Base-by-base conservation (phyloP, 2,329 filamentous ascomycete species). In the Ceratocystis eucalypticola region DNA sequence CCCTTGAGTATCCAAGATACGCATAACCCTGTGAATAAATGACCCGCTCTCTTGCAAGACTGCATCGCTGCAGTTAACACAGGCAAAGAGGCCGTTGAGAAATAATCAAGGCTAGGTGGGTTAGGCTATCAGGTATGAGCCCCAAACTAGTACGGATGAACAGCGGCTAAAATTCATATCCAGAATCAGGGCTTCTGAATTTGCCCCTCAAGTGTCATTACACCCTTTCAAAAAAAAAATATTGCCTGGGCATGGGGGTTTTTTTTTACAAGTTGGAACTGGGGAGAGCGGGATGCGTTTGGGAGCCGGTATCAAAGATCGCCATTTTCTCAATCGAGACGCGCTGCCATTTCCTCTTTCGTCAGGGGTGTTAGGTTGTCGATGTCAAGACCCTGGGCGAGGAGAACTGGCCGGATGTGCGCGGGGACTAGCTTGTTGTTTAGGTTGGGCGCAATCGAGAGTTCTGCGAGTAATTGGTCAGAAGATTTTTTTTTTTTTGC, bases 291-390 rank as follows among this genome's bases (percentile, higher is more conserved):
- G 20, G 53, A 30, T 30, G 22, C 10, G 28, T 28, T 57, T 28
- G 53, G 28, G 28, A 30, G 53, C 53, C 28, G 53, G 22, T 57
- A 28, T 33, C 17, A 64, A 59, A 50, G 46, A 37, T 61, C 41
- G 50, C 61, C 65, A 10, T 45, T 8, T 65, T 64, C 63, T 92
- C 88, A 99, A 79, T 99, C 94, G 77, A 99, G 82, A 77, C 92
- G 91, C 68, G 94, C 94, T 80, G 96, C 90, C 94, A 99, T 97
- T 76, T 96, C 91, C 73, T 94, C 88, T 81, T 91, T 96, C 73
- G 88, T 80, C 80, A 99, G 82, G 59, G 93, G 93, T 72, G 86
- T 91, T 77, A 99, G 89, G 76, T 92, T 92, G 77, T 96, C 91
- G 73, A 96, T 91, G 75, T 97, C 92, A 71, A 99, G 83, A 65